phyloP scores from a whole-genome alignment of 352 stramenopile genomes.

The Pythium dissotocum region DNA sequence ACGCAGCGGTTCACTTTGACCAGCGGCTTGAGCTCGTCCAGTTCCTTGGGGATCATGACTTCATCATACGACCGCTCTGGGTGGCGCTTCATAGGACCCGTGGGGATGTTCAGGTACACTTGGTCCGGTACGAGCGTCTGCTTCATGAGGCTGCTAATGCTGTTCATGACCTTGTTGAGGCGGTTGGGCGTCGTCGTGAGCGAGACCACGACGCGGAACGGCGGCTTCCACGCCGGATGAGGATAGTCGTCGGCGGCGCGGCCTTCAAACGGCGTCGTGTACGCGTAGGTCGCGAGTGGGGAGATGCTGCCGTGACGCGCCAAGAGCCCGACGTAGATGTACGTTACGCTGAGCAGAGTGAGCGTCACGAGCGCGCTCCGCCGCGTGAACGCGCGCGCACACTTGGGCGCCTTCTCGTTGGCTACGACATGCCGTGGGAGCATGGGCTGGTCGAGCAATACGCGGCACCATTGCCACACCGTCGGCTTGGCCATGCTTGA shows the following conservation, averaged over 20 bases:
- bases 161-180: constrained; percentile 78
- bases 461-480: constrained; percentile 30
- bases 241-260: constrained; percentile 43
- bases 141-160: constrained; percentile 50
- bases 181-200: constrained; percentile 77
- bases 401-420: constrained; percentile 12
- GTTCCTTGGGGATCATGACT: constrained; percentile 48
- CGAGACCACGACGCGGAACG: constrained; percentile 80
- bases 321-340: constrained; percentile 64
- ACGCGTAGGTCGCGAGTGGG: constrained; percentile 57
- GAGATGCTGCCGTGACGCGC: constrained; percentile 81
- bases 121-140: constrained; percentile 70
- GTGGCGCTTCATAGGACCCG: constrained; percentile 73
- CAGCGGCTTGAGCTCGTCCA: constrained; percentile 46
- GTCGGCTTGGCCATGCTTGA: constrained; percentile 15
- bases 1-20: constrained; percentile 73
- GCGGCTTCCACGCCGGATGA: constrained; percentile 46
- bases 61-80: constrained; percentile 77
- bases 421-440: constrained; percentile 40
- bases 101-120: constrained; percentile 80
- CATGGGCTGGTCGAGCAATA: constrained; percentile 67
- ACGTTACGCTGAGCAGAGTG: constrained; percentile 37
- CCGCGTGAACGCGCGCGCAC: constrained; percentile 10
- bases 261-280: constrained; percentile 61
- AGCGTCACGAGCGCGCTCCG: constrained; percentile 36